phyloP scores from a whole-genome alignment of 2,329 filamentous ascomycete genomes.

The Sarocladiaceae sp. region DNA sequence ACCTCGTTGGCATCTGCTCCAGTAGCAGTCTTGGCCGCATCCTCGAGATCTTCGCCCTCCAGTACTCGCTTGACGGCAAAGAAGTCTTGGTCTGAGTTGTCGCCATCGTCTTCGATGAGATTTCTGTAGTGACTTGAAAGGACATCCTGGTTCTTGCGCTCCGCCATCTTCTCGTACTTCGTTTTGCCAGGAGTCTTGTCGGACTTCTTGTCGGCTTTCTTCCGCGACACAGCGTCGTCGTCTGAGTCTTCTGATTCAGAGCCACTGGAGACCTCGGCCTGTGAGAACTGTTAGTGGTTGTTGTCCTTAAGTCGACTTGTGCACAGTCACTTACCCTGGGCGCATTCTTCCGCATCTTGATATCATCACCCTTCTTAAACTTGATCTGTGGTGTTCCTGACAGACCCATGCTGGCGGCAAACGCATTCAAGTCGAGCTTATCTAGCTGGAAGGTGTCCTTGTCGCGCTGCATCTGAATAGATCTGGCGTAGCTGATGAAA shows the following conservation, averaged over 20 bases:
- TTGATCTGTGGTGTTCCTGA: constrained; percentile 91
- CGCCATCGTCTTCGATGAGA: constrained; percentile 61
- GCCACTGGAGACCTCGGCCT: constrained; percentile 52
- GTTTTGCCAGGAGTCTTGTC: constrained; percentile 76
- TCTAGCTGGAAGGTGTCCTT: constrained; percentile 87
- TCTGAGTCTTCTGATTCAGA: constrained; percentile 55
- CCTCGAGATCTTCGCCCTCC: constrained; percentile 55
- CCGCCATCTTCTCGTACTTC: constrained; percentile 98
- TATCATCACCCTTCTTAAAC: constrained; percentile 84
- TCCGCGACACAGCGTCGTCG: constrained; percentile 32
- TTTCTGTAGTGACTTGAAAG: constrained; percentile 91
- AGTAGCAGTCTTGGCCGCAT: constrained; percentile 40
- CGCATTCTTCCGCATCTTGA: constrained; percentile 84
- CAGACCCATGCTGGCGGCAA: constrained; percentile 78
- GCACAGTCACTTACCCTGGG: constrained; percentile 49
- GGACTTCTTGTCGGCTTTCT: constrained; percentile 49
- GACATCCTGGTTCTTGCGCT: constrained; percentile 92
- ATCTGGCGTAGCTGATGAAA: constrained; percentile 85
- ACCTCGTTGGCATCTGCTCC: constrained; percentile 15
- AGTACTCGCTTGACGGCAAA: constrained; percentile 86
- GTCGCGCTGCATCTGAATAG: constrained; percentile 82
- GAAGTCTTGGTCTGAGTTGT: constrained; percentile 73
- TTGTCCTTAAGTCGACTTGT: neutral
- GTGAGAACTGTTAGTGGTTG: neutral
- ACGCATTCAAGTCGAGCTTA: constrained; percentile 79